These are phyloP conservation scores for Curvularia sp. DNA, from an alignment of 2,329 filamentous ascomycete species.

Conservation along the genomic window DNA sequence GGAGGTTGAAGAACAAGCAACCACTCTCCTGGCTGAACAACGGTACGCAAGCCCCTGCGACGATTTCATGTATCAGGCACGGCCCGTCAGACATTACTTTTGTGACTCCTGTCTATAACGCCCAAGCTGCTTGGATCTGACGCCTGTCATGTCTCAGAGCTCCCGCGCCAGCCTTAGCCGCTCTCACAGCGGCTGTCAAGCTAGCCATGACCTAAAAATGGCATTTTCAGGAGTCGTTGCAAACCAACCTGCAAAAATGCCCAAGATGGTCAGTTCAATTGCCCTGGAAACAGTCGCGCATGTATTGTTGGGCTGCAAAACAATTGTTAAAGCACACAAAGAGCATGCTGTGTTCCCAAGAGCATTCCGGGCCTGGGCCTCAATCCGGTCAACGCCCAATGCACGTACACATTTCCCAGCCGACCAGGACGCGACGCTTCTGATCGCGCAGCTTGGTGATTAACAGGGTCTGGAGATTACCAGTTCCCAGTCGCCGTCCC, in stretches of 20 bases:
- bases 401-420: neutral
- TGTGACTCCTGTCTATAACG: constrained; percentile 3
- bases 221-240: constrained; percentile 10
- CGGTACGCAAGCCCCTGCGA: neutral
- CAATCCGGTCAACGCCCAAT: constrained; percentile 4
- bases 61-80: neutral
- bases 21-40: neutral
- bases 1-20: constrained; percentile 3
- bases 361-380: constrained; percentile 1
- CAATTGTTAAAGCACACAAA: neutral
- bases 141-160: constrained; percentile 11
- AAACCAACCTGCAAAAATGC: neutral
- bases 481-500: constrained; percentile 8
- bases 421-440: constrained; percentile 2
- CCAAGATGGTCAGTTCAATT: neutral
- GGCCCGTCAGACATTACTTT: neutral
- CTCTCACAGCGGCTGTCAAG: constrained; percentile 14
- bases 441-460: constrained; percentile 1
- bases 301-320: constrained; percentile 8
- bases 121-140: constrained; percentile 1
- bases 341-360: neutral
- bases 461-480: constrained; percentile 13
- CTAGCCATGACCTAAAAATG: constrained; percentile 8
- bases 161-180: constrained; percentile 17
- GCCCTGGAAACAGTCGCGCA: constrained; percentile 8